phyloP scores from a whole-genome alignment of 768 basidiomycete genomes.

The Russula virescens region DNA sequence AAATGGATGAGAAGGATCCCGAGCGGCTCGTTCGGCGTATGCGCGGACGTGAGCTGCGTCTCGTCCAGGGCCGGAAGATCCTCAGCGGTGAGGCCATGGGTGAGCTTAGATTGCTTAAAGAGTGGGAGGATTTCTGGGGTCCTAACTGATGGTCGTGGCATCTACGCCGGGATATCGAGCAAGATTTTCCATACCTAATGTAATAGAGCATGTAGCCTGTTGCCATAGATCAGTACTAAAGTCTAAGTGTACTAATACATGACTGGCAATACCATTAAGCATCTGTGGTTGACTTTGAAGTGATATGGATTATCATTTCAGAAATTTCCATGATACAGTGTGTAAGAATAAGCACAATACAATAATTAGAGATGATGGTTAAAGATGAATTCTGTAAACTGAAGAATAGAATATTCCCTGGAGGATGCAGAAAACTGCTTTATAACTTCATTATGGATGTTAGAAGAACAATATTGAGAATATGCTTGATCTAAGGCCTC shows the following conservation, averaged over 20 bases:
- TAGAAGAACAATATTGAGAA: too few relatives aligned
- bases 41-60: slow-evolving; percentile 77
- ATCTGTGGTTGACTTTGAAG: too few relatives aligned
- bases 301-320: too few relatives aligned
- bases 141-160: not conserved
- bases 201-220: not conserved
- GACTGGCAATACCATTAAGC: too few relatives aligned
- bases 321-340: too few relatives aligned
- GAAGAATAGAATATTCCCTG: too few relatives aligned
- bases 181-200: not conserved
- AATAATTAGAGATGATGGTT: too few relatives aligned
- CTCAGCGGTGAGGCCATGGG: slow-evolving; percentile 33
- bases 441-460: too few relatives aligned
- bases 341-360: too few relatives aligned
- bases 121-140: slow-evolving; percentile 17
- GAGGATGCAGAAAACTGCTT: too few relatives aligned
- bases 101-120: not conserved
- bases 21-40: slow-evolving; percentile 66
- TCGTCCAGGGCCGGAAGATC: slow-evolving; percentile 72
- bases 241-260: not conserved
- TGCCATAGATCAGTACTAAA: not conserved
- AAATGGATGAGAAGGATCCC: slow-evolving; percentile 60
- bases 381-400: too few relatives aligned
- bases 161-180: not conserved
- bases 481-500: too few relatives aligned